Conservation (phyloP, 306 rosid species). For the Boehmeria nivea region DNA sequence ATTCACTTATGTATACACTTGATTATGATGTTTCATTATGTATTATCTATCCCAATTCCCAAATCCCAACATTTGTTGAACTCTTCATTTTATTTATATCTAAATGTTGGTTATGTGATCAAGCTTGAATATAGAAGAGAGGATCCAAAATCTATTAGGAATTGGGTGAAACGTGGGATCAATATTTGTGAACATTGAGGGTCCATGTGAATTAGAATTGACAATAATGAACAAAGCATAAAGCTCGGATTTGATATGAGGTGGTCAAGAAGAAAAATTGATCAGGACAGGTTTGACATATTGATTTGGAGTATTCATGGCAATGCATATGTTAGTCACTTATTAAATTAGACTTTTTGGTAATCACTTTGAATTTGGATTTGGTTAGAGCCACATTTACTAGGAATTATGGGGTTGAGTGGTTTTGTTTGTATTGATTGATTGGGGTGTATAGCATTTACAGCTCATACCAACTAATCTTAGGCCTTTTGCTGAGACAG, state of each 20-base stretch:
- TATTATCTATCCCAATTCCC: not conserved
- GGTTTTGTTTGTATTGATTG: no score
- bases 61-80: not conserved
- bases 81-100: not conserved
- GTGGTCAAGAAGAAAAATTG: not conserved
- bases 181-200: no score
- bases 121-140: no score
- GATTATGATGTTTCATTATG: not conserved
- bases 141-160: no score
- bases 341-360: not conserved
- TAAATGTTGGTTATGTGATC: no score
- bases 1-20: slow-evolving; percentile 7
- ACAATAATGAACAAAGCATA: not conserved
- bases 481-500: not conserved
- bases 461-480: slow-evolving; percentile 1
- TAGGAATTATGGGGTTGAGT: not conserved
- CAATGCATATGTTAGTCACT: not conserved
- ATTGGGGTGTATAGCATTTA: not conserved
- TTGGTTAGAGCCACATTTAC: not conserved
- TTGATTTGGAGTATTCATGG: not conserved
- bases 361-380: not conserved
- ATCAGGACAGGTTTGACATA: not conserved
- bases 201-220: no score
- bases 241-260: not conserved
- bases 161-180: no score